These are phyloP conservation scores for Oldenlandia corymbosa DNA, from an alignment of 257 asterid species.

Conservation along the genomic window DNA sequence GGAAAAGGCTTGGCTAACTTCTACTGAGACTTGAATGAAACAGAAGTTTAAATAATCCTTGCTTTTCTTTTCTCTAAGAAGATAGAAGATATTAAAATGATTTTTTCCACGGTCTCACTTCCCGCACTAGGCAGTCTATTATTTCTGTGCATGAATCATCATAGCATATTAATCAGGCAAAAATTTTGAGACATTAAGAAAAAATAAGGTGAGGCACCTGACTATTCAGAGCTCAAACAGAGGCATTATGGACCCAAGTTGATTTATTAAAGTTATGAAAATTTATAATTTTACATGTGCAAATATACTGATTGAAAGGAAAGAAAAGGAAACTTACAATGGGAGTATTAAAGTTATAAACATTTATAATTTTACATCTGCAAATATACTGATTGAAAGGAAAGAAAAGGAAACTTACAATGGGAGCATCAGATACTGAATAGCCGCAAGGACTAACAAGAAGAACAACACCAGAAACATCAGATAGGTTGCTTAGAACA, in stretches of 20 bases:
- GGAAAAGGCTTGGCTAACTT: background rate
- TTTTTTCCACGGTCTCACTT: background rate
- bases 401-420: slow-evolving; percentile 50
- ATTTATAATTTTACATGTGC: background rate
- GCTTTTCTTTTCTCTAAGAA: background rate
- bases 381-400: background rate
- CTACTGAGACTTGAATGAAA: background rate
- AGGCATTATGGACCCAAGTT: too few species aligned
- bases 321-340: slow-evolving; percentile 53
- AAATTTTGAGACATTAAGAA: background rate
- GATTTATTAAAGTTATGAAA: background rate
- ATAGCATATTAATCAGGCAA: background rate
- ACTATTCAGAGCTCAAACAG: background rate
- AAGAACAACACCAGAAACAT: slow-evolving; percentile 84
- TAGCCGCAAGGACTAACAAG: slow-evolving; percentile 92
- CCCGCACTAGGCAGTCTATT: background rate
- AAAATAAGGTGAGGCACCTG: background rate
- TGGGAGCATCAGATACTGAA: slow-evolving; percentile 80
- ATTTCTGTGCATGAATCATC: background rate
- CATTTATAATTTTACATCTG: background rate
- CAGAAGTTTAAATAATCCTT: background rate
- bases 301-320: background rate
- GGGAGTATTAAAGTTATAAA: slow-evolving; percentile 33
- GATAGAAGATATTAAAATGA: too few species aligned
- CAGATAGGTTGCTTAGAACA: slow-evolving; percentile 72